Evolutionary conservation across 176 grass and related monocot genomes (phyloP), one percentile per base, ranked within the genome.

Genomic region (Microstegium vimineum): DNA sequence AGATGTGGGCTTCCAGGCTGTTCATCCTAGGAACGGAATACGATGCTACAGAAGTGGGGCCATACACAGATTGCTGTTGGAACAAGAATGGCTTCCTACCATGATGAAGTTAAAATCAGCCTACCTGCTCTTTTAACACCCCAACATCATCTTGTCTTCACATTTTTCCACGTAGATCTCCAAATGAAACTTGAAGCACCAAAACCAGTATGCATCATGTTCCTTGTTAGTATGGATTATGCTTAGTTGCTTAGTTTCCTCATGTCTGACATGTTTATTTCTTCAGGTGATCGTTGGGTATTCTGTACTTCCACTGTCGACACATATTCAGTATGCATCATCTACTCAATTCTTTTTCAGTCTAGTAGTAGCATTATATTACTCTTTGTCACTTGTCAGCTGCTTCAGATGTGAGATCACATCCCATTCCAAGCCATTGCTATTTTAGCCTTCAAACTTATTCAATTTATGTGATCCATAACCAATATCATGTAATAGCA

Each of bases 111-210:
- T 85, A 99, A 95, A 84, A 90, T 99, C 74, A 93, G 87, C 81
- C 87, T 99, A 47, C 93, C 96, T 52, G 82, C 91, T 74, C 84
- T 99, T 90, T 90, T 99, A 82, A 87, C 93, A 69, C 93, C 90
- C 67, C 96, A 99, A 71, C 91, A 99, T 73, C 96, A 99, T 90
- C 93, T 99, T 43, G 76, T 99, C 36, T 99, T 99, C 87, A 99
- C 93, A 25, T 88, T 99, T 78, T 99, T 90, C 76, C 96, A 99
- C 85, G 77, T 95, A 38, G 96, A 99, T 79, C 93, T 99, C 69
- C 96, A 94, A 89, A 99, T 87, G 77, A 99, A 95, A 78, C 96
- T 93, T 70, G 96, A 99, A 92, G 87, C 89, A 28, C 96, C 96
- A 2, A 99, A 99, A 90, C 91, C 93, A 80, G 96, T 95, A 94